Percentiles rank a stretch among this genome's conserved stretches.
Conservation (phyloP, 345 rosid genomes). For the Populus euphratica region DNA sequence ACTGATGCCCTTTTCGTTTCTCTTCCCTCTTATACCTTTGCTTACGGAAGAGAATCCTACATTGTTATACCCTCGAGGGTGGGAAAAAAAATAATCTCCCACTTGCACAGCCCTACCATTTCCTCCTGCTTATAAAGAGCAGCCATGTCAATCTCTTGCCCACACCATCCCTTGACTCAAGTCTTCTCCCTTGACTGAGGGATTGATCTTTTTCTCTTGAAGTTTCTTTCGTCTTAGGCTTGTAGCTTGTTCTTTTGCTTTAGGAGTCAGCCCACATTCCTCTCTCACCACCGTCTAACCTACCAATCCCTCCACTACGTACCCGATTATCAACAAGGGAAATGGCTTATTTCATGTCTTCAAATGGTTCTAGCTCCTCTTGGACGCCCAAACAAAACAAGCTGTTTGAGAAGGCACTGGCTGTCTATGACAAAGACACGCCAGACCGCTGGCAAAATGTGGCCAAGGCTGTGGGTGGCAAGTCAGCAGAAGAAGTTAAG, state of each 20-base stretch:
- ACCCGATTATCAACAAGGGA: background rate
- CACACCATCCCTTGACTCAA: constrained; percentile 41
- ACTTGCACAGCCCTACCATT: constrained; percentile 37
- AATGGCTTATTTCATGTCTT: constrained; percentile 26
- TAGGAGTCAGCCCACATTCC: background rate
- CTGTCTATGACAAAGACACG: constrained; percentile 70
- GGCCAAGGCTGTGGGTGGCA: constrained; percentile 70
- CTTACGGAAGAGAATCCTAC: constrained; percentile 40
- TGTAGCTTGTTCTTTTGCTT: constrained; percentile 4
- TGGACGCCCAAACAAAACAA: constrained; percentile 85
- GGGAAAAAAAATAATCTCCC: constrained; percentile 28
- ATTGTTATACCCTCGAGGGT: constrained; percentile 7
- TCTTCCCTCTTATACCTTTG: constrained; percentile 21
- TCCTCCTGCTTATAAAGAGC: constrained; percentile 43
- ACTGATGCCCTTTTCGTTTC: constrained; percentile 23
- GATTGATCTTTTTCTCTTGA: background rate
- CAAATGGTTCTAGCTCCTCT: constrained; percentile 43
- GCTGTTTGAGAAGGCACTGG: constrained; percentile 82
- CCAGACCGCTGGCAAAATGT: constrained; percentile 95
- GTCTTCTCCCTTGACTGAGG: constrained; percentile 33
- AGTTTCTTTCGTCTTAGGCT: constrained; percentile 11
- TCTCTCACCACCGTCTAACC: background rate
- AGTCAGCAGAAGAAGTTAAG: constrained; percentile 77
- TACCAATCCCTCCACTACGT: background rate
- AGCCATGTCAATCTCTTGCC: constrained; percentile 29